Evolutionary conservation across 441 rosid genomes (phyloP).

Genomic region (Theobroma grandiflorum): DNA sequence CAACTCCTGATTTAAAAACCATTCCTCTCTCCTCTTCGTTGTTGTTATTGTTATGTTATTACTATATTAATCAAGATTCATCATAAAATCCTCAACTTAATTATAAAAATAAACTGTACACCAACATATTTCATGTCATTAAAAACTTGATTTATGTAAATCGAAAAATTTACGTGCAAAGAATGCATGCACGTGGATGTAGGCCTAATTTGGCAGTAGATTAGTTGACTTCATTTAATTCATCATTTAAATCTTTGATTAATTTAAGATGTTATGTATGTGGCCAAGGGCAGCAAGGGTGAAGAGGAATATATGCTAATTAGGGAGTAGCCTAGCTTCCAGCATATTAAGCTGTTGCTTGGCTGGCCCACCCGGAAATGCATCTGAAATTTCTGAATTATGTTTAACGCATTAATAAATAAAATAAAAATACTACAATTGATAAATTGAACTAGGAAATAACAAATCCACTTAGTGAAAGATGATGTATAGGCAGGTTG

Average conservation of each 20-base stretch:
- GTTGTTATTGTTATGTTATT: not conserved
- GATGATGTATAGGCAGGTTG: not conserved
- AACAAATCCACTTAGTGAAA: not conserved
- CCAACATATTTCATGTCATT: not conserved
- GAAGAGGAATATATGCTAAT: not conserved
- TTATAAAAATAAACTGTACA: no score
- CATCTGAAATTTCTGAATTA: not conserved
- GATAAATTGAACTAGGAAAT: not conserved
- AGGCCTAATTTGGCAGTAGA: constrained; percentile 16
- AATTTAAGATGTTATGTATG: not conserved
- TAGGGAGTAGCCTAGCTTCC: not conserved
- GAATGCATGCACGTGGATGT: constrained; percentile 33
- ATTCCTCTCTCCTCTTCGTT: constrained; percentile 26
- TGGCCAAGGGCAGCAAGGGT: not conserved
- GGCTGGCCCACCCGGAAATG: not conserved
- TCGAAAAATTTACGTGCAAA: constrained; percentile 23
- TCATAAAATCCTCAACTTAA: no score
- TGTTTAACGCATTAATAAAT: not conserved
- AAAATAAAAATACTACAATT: no score
- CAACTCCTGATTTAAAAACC: constrained; percentile 39
- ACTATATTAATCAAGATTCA: no score
- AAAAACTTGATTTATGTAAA: constrained; percentile 5
- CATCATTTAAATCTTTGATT: not conserved
- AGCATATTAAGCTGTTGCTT: not conserved
- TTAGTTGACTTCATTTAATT: constrained; percentile 18